A percentile compares a stretch with the other conserved stretches of the same genome.
Conservation (phyloP, 345 rosid species). For the Geranium rotundifolium region DNA sequence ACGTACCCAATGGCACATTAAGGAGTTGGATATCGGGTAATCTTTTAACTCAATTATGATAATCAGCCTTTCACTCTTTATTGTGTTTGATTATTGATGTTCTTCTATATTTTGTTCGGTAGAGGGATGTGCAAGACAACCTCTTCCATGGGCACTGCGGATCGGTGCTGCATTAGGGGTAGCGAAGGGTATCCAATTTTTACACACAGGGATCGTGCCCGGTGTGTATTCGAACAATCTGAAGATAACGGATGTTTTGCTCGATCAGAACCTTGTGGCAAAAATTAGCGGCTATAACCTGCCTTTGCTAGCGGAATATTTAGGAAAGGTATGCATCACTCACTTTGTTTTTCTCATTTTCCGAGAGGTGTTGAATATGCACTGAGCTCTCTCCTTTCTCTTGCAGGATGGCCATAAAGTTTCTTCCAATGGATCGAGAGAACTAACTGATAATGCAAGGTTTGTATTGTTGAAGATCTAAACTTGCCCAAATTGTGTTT, state of each 20-base stretch:
- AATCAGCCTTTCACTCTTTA: not conserved
- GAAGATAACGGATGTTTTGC: slow-evolving; percentile 66
- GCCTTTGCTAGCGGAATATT: slow-evolving; percentile 57
- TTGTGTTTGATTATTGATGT: not conserved
- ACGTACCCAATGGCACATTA: slow-evolving; percentile 74
- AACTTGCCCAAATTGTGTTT: not conserved
- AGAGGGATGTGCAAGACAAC: slow-evolving; percentile 35
- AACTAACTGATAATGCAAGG: slow-evolving; percentile 32
- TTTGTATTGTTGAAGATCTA: slow-evolving; percentile 8
- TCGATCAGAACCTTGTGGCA: slow-evolving; percentile 70
- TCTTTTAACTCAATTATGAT: slow-evolving; percentile 4
- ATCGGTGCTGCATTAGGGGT: slow-evolving; percentile 72
- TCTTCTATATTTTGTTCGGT: slow-evolving; percentile 11
- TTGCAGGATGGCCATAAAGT: slow-evolving; percentile 43
- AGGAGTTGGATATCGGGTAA: slow-evolving; percentile 90
- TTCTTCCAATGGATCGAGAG: slow-evolving; percentile 33
- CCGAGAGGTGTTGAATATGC: not conserved
- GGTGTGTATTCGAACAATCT: slow-evolving; percentile 71
- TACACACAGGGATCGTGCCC: slow-evolving; percentile 87
- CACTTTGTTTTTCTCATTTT: not conserved
- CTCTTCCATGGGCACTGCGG: slow-evolving; percentile 71
- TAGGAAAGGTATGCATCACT: slow-evolving; percentile 38
- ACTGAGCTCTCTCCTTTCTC: slow-evolving; percentile 1
- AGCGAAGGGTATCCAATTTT: slow-evolving; percentile 78
- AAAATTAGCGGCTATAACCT: slow-evolving; percentile 84